These are phyloP conservation scores for Castanea sativa DNA, from an alignment of 306 rosid species.

Conservation along the genomic window DNA sequence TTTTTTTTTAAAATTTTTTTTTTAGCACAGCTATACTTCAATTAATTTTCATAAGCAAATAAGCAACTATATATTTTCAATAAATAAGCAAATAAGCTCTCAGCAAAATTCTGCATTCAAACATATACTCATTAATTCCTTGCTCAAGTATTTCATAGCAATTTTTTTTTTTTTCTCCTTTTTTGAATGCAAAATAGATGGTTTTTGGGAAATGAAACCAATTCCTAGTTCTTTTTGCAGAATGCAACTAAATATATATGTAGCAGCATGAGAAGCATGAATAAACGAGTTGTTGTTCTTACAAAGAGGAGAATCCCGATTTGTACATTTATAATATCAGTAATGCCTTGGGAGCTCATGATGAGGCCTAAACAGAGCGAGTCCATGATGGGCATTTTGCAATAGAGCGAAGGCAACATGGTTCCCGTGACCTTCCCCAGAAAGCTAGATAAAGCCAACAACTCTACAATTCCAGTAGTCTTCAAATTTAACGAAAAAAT, in stretches of 20 bases:
- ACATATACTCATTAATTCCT: too few relatives aligned
- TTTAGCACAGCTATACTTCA: too few relatives aligned
- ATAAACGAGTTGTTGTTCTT: conserved; percentile 12
- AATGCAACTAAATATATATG: not conserved
- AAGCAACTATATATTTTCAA: too few relatives aligned
- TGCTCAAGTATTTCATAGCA: too few relatives aligned
- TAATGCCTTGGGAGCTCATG: conserved; percentile 55
- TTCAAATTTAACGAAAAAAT: not conserved
- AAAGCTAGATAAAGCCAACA: conserved; percentile 31
- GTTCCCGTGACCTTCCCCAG: conserved; percentile 46
- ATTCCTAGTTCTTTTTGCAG: too few relatives aligned
- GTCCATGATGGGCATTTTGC: conserved; percentile 40
- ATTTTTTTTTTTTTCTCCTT: too few relatives aligned
- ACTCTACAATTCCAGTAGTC: conserved; percentile 3
- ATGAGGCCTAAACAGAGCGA: conserved; percentile 48
- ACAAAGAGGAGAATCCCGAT: conserved; percentile 20
- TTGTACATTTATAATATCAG: conserved; percentile 41
- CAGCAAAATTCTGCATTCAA: too few relatives aligned
- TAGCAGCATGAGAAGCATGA: not conserved
- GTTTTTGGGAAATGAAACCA: too few relatives aligned
- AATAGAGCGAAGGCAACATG: conserved; percentile 53
- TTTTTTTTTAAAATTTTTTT: too few relatives aligned
- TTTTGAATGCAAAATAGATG: too few relatives aligned
- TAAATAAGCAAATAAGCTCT: too few relatives aligned
- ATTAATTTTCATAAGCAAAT: too few relatives aligned